A percentile compares a stretch with the other conserved stretches of the same genome.
phyloP scores from a whole-genome alignment of 257 asterid species.

The Nicotiana noctiflora region DNA sequence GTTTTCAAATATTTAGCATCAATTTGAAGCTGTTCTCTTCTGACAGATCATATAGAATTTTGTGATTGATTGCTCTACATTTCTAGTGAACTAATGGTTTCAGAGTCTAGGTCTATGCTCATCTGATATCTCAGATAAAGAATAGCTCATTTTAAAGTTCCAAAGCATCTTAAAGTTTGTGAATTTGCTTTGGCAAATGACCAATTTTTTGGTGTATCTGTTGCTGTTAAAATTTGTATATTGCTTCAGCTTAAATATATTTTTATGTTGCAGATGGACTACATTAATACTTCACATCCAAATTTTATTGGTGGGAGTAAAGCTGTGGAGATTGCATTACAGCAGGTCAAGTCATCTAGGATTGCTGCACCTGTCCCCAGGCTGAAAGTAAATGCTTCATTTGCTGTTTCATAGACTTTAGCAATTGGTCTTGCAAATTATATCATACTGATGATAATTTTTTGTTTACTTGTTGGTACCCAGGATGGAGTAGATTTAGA shows the following conservation, averaged over 20 bases:
- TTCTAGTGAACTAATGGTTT: neutral
- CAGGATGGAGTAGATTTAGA: slow-evolving; percentile 70
- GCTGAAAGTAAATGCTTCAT: slow-evolving; percentile 47
- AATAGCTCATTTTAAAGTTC: neutral
- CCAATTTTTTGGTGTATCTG: neutral
- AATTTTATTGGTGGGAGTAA: slow-evolving; percentile 85
- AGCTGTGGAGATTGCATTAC: slow-evolving; percentile 72
- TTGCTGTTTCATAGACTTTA: neutral
- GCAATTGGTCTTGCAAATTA: neutral
- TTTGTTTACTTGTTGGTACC: slow-evolving; percentile 13
- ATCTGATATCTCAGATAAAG: neutral
- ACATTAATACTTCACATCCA: slow-evolving; percentile 86
- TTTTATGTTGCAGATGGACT: slow-evolving; percentile 60
- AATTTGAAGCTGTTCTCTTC: neutral
- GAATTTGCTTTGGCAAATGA: neutral
- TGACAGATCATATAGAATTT: neutral
- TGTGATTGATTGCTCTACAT: neutral
- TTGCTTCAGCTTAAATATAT: neutral
- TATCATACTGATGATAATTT: neutral
- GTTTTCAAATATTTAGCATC: neutral
- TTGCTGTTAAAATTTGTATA: neutral
- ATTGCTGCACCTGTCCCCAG: slow-evolving; percentile 34
- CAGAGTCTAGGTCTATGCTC: neutral
- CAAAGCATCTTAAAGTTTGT: neutral
- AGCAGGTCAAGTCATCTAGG: slow-evolving; percentile 53